Evolutionary conservation across 2,329 filamentous ascomycete species (phyloP), one percentile per base, ranked within the genome.

Genomic region (Curvularia sp.): DNA sequence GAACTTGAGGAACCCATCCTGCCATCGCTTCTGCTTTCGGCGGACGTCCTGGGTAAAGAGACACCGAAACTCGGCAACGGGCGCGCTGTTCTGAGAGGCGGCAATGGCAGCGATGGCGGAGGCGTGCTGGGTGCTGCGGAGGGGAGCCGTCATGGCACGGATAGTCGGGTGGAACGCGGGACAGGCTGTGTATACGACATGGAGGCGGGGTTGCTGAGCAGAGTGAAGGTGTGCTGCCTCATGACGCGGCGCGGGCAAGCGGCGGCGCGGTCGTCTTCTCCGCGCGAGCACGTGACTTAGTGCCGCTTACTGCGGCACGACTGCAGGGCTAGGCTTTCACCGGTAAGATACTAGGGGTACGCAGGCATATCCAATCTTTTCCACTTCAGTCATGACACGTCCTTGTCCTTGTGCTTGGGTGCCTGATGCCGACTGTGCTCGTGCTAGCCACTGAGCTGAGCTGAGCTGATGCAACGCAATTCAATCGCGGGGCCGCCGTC

Each of bases 11-110:
- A 87, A 87, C 34, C 94, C 93, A 88, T 97, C 93, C 71, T 96
- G 92, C 93, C 93, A 97, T 60, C 91, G 84, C 75, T 97, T 97
- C 67, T 92, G 88, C 79, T 97, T 97, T 55, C 91, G 87, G 50
- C 88, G 87, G 41, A 96, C 76, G 73, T 97, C 93, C 73, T 91
- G 87, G 1, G 93, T 96, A 77, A 91, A 97, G 4, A 97, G 87
- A 75, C 93, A 97, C 61, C 86, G 84, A 76, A 89, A 96, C 71
- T 96, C 92, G 71, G 90, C 81, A 38, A 97, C 92, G 0, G 86
- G 83, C 1, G 93, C 92, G 19, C 88, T 89, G 68, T 86, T 87
- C 67, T 87, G 85, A 13, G 83, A 83, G 28, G 80, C 78, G 41
- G 82, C 79, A 45, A 83, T 72, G 47, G 66, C 66, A 27, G 72